Percentiles rank a stretch among this genome's conserved stretches.
Evolutionary conservation across 108 stramenopile genomes (phyloP).

Genomic region (Pseudonitzschia delicatissima): DNA sequence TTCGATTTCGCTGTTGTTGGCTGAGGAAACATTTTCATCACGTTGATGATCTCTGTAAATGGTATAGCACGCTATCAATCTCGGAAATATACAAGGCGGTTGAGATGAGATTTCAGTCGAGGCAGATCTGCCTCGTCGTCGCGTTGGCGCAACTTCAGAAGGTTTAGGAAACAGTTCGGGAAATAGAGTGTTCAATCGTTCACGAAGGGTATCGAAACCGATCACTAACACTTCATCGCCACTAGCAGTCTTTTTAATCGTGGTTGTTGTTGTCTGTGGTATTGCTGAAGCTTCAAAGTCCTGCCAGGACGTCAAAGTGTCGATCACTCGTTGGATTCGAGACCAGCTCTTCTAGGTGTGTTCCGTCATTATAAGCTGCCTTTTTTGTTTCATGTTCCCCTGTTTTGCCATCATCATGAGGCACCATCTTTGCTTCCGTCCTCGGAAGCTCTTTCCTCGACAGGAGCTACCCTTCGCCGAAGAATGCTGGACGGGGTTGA

Average conservation of each 20-base stretch:
- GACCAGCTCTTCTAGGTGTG: not conserved
- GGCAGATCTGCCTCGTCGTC: not conserved
- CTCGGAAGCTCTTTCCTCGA: not conserved
- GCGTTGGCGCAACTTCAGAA: not conserved
- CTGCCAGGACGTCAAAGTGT: not conserved
- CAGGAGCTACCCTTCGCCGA: not conserved
- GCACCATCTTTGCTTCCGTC: no score
- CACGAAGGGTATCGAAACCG: not conserved
- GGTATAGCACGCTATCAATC: slow-evolving; percentile 12
- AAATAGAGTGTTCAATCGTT: not conserved
- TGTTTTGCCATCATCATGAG: no score
- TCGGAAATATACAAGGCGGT: slow-evolving; percentile 9
- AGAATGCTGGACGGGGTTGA: slow-evolving; percentile 2
- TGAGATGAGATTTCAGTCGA: not conserved
- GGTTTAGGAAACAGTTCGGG: not conserved
- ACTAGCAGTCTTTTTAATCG: not conserved
- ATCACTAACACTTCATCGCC: not conserved
- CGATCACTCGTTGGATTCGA: slow-evolving; percentile 1
- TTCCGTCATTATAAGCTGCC: not conserved
- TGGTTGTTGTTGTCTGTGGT: not conserved
- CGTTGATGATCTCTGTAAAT: slow-evolving; percentile 2
- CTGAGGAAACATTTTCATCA: not conserved
- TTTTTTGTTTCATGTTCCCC: no score
- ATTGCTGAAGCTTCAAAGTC: not conserved
- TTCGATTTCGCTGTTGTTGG: not conserved